Base-by-base conservation (phyloP, 176 grass and related monocot genomes). In the Poa pratensis region DNA sequence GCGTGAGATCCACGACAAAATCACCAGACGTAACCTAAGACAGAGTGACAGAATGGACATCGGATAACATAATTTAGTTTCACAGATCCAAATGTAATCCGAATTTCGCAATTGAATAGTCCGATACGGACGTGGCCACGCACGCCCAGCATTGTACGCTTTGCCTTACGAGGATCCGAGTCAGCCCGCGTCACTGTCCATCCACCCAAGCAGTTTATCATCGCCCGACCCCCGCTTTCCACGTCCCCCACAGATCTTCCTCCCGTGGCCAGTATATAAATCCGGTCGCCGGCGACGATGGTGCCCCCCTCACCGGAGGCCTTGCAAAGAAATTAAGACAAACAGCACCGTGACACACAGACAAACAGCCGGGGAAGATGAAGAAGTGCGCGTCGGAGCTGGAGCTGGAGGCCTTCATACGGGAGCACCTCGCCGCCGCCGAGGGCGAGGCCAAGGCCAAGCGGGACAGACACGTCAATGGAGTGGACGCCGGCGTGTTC, bases 301-400 rank as follows among this genome's bases (percentile, higher is more conserved):
- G 20, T 20, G 22, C 1, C 34, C 58, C 49, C 70, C 75, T 0
- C 76, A 76, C 73, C 37, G 79, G 50, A 3, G 34, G 80, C 65
- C n/a, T n/a, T n/a, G n/a, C n/a, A n/a, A n/a, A n/a, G n/a, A n/a
- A n/a, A n/a, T n/a, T n/a, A 3, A 61, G 32, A 51, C 30, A 2
- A 11, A 17, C 48, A 17, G 17, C 76, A 9, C 50, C 6, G 3
- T 19, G 71, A 74, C 71, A 15, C 3, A 1, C 8, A 16, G 9
- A 46, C 50, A 18, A 35, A 8, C 42, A 9, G 71, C 71, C 24
- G 71, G 7, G 13, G 45, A 49, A 3, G 83, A 98, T 98, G 96
- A 92, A 94, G 89, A 95, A 92, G 89, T 94, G 83, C 40, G 13
- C 75, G 68, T 98, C 91, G 62, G 93, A 95, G 77, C 83, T 89